A percentile compares a stretch with the other conserved stretches of the same genome.
Conservation (phyloP, 257 asterid species). For the Perilla frutescens region DNA sequence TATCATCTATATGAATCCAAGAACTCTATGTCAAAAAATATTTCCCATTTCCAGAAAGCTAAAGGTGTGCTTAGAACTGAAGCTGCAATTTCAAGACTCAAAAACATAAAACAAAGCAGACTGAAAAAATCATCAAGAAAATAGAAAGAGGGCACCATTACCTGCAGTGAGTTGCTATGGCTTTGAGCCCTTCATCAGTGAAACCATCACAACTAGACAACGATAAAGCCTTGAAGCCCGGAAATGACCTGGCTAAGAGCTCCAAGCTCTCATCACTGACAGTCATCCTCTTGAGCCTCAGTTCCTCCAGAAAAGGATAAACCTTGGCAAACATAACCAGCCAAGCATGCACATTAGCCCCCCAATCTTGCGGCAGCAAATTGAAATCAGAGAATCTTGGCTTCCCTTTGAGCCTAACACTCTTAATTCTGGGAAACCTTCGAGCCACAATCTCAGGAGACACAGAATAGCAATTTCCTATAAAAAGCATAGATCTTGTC, state of each 20-base stretch:
- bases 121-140: background rate
- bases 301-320: constrained; percentile 82
- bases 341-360: constrained; percentile 77
- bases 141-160: constrained; percentile 12
- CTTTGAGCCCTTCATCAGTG: constrained; percentile 68
- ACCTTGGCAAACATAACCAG: constrained; percentile 64
- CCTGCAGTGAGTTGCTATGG: constrained; percentile 79
- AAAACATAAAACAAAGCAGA: background rate
- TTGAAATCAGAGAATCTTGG: constrained; percentile 84
- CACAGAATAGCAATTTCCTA: constrained; percentile 83
- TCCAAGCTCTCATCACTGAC: constrained; percentile 75
- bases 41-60: constrained; percentile 1
- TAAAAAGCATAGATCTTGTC: constrained; percentile 74
- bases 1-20: constrained; percentile 5
- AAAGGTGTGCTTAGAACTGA: background rate
- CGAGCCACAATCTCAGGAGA: constrained; percentile 76
- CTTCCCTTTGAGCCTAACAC: constrained; percentile 72
- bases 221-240: constrained; percentile 68
- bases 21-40: background rate
- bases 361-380: constrained; percentile 75
- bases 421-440: constrained; percentile 70
- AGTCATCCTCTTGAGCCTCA: constrained; percentile 81
- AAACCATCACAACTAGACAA: constrained; percentile 85
- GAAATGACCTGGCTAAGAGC: constrained; percentile 72
- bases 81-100: background rate